Percentiles rank a stretch among this genome's conserved stretches.
phyloP scores from a whole-genome alignment of 1,284 basidiomycete genomes.

The Ceratobasidium papillatum region DNA sequence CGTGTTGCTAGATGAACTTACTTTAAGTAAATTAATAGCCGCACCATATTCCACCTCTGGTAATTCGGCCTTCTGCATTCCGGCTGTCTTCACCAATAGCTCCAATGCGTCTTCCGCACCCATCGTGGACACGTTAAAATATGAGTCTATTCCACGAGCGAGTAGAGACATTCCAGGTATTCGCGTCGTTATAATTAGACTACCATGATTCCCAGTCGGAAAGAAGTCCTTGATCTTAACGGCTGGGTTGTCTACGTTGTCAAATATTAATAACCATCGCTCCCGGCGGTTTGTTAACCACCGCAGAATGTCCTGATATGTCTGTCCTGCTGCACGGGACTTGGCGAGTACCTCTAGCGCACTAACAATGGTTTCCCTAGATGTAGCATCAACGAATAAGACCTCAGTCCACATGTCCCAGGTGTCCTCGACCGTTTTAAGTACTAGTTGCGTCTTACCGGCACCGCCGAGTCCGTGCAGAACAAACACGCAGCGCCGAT shows the following conservation, averaged over 20 bases:
- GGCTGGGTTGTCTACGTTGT: conserved; percentile 18
- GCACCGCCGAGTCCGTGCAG: conserved; percentile 18
- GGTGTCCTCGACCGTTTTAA: not conserved
- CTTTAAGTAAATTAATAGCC: not conserved
- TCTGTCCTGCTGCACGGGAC: not conserved
- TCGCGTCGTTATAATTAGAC: conserved; percentile 23
- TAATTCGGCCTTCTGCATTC: not conserved
- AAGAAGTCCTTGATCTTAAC: not conserved
- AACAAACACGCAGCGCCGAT: conserved; percentile 1
- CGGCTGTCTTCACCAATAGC: not conserved
- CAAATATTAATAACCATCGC: conserved; percentile 21
- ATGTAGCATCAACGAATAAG: conserved; percentile 26
- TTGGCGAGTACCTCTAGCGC: not conserved
- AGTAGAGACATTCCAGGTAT: not conserved
- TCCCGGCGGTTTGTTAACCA: not conserved
- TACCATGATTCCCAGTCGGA: not conserved
- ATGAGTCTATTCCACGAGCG: not conserved
- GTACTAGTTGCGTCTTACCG: conserved; percentile 24
- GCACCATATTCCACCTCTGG: not conserved
- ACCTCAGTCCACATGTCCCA: not conserved
- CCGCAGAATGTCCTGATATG: not conserved
- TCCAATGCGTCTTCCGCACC: not conserved
- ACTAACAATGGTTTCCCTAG: not conserved
- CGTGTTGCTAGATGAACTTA: not conserved
- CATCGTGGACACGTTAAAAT: conserved; percentile 7